Base-by-base conservation (phyloP, 2,329 filamentous ascomycete genomes). In the Sclerotinia nivalis region DNA sequence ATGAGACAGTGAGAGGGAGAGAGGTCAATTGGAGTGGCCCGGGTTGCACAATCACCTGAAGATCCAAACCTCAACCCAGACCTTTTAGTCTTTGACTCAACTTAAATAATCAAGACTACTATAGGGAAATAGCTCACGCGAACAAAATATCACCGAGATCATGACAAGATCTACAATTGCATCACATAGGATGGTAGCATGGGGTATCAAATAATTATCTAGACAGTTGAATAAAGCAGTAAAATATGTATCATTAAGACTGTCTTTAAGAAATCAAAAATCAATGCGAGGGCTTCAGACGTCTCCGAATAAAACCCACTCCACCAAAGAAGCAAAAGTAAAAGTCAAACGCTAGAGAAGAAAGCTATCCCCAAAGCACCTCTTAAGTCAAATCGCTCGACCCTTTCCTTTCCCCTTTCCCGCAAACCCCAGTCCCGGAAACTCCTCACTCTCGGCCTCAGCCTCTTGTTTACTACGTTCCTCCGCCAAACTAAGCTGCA, bases 401-500 rank as follows among this genome's bases (percentile, higher is more conserved):
- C 66, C 56, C 20, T 69, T 69, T 4, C 66, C 56, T 13, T 69
- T 69, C 22, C 68, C 68, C 15, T 58, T 66, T 31, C 64, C 50
- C n/a, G 49, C 50, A 49, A 31, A 37, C 2, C 22, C 37, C 28
- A 66, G 28, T 13, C 68, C 60, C 18, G 59, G 49, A 28, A 56
- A 65, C 15, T 49, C 60, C 7, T 66, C 60, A 13, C 34, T 55
- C 18, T 59, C 66, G 3, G 45, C 66, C 15, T 59, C 66, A 52
- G 55, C 55, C 25, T 68, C 66, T 50, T 68, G 47, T 15, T 74
- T 68, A 64, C 79, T 80, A 73, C 83, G 79, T 69, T 85, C 83
- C 72, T 89, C 86, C 55, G 86, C 83, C 73, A 89, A 80, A 73
- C 88, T 91, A 31, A 90, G 79, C 71, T 84, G 83, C 62, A 90